Base-by-base conservation (phyloP, 2,329 filamentous ascomycete species). In the Claviceps monticola region DNA sequence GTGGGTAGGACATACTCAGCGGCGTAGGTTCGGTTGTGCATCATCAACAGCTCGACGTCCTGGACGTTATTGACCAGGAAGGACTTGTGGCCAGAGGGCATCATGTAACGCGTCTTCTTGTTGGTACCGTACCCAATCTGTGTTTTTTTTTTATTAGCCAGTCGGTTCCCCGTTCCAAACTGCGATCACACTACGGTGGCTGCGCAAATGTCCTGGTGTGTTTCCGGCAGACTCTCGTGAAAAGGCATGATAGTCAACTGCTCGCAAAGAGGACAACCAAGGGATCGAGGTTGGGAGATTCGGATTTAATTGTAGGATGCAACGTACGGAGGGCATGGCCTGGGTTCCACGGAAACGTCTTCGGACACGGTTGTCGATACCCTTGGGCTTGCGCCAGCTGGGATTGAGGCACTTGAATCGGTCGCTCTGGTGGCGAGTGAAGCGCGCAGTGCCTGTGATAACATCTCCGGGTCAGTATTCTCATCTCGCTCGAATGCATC, bases 1-100 rank as follows among this genome's bases (percentile, higher is more conserved):
- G 14, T 44, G 13, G 7, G 16, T 13, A 13, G 21, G 7, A 82
- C 88, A 66, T 89, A 96, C 90, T 98, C 93, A 71, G 93, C 93
- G 71, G 93, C 93, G 77, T 88, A 96, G 74, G 89, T 95, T 73
- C 86, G 85, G 88, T 97, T 97, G 86, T 98, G 93, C 93, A 98
- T 98, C 67, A 98, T 81, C 68, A 98, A 84, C 59, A 98, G 86
- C 75, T 98, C 91, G 68, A 98, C 84, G 66, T 98, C 93, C 72
- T 84, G 82, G 74, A 82, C 74, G 82, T 98, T 98, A 84, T 85
- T 88, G 78, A 98, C 93, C 70, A 97, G 83, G 86, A 98, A 98
- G 62, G 91, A 88, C 84, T 96, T 97, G 86, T 97, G 91, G 77
- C 93, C 93, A 66, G 89, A 95, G 71, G 93, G 93, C 81, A 89